Evolutionary conservation across 768 basidiomycete species (phyloP), one percentile per base, ranked within the genome.

Genomic region (Termitomyces sp.): DNA sequence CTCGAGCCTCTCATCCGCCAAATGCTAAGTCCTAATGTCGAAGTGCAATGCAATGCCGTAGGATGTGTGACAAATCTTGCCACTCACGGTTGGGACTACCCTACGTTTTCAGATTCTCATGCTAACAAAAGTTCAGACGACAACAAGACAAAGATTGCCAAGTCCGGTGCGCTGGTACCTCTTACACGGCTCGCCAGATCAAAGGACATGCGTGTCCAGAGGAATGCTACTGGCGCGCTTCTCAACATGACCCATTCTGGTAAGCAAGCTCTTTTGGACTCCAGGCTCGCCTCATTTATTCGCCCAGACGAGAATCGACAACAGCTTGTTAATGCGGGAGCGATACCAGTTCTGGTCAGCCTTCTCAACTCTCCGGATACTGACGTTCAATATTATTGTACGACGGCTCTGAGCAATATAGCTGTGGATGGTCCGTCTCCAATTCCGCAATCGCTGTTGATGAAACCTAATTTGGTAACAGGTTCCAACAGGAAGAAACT

Each of bases 381-480:
- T n/a, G 97, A 99, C 68, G 97, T 99, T 2, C 97, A 99, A 71
- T 99, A 99, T 68, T 99, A 99, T 70, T 99, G 97, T 73, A 99
- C 97, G 6, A 99, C 97, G 13, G 97, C 97, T 6, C 74, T 99
- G 65, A 94, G 92, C 70, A 99, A 99, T 68, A 99, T 99, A 63
- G 97, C 97, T 35, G 97, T 99, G 7, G 97, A 99, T 74, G 90
- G 93, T 86, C 63, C 20, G 64, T 58, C 32, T 52, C 49, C 55
- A 2, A 53, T 48, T 7, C 52, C 36, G n/a, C 14, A 6, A 26
- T 38, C 35, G 22, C n/a, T 20, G 22, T 30, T 36, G 18, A 16
- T 16, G 6, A 44, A 40, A 43, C 30, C 18, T 47, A n/a, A 44
- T 60, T 16, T 40, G 33, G 58, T 38, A 49, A 16, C 63, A 92